These are phyloP conservation scores for Lipomyces spencermartinsiae DNA, from an alignment of 805 yeast genomes.

Conservation along the genomic window DNA sequence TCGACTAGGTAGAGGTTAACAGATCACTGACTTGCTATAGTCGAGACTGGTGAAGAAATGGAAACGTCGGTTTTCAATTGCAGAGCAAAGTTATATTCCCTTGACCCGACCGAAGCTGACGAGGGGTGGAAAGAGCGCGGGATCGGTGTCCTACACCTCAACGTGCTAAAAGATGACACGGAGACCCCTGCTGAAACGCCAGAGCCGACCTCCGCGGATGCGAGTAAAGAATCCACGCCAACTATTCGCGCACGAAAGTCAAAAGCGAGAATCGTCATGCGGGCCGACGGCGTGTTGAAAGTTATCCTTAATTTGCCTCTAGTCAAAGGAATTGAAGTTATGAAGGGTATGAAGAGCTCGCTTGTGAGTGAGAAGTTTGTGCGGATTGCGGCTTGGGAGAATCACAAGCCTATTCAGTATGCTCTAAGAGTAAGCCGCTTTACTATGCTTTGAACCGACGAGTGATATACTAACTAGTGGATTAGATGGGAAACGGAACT, in stretches of 20 bases:
- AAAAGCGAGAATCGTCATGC: constrained; percentile 80
- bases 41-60: constrained; percentile 90
- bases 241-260: constrained; percentile 27
- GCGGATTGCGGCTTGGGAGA: constrained; percentile 72
- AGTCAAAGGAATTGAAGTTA: constrained; percentile 59
- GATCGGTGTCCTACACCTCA: constrained; percentile 83
- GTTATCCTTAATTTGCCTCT: constrained; percentile 81
- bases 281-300: constrained; percentile 83
- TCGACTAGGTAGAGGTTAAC: neutral
- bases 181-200: constrained; percentile 13
- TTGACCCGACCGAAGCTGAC: constrained; percentile 66
- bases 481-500: constrained; percentile 13
- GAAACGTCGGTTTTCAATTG: constrained; percentile 73
- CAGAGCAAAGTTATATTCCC: constrained; percentile 77
- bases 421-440: constrained; percentile 58
- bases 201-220: constrained; percentile 14
- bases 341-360: constrained; percentile 86
- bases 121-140: constrained; percentile 97
- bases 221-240: constrained; percentile 11
- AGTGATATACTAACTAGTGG: neutral
- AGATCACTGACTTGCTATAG: constrained; percentile 51
- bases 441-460: neutral
- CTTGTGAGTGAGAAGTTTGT: constrained; percentile 82
- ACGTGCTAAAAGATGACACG: constrained; percentile 47
- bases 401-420: constrained; percentile 75